Base-by-base conservation (phyloP, 352 stramenopile species). In the Saprolegnia diclina region DNA sequence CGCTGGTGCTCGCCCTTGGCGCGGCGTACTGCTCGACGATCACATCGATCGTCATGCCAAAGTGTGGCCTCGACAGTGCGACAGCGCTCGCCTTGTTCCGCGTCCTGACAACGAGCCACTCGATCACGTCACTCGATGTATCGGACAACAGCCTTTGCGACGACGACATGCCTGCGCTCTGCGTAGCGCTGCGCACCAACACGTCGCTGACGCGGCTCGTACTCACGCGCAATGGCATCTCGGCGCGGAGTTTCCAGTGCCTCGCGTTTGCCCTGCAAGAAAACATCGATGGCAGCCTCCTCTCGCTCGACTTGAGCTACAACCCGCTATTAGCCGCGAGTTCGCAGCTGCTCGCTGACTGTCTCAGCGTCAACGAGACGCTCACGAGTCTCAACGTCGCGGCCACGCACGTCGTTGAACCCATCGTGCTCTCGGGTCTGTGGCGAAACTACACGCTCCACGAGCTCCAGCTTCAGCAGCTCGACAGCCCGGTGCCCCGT, bases 361-460 rank as follows among this genome's bases (percentile, higher is more conserved):
- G 78, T 2, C 59, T 92, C 0, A 64, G 75, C 48, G 82, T 90
- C 64, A 92, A 92, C 59, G 85, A 92, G 59, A 90, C 85, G 26
- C 71, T 92, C 14, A 74, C 82, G 53, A 78, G 71, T 44, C 77
- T 89, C 4, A 73, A 92, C 63, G 40, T 69, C 29, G 53, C 63
- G 18, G 44, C 22, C 9, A 61, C 42, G 19, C 64, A 57, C 88
- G 16, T 91, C 79, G 44, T 89, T 75, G 81, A 92, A 90, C 45
- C 79, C 79, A 22, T 70, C 88, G 13, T 79, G 72, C 4, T 79
- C 82, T 4, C 68, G 71, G 6, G 76, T 2, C 53, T 69, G 16
- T 45, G 63, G 19, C 63, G 63, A 18, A 69, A 69, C 37, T 69
- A 52, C 38, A 69, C 74, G 24, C 62, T 88, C 5, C 73, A 89